Evolutionary conservation across 1,284 basidiomycete genomes (phyloP).

Genomic region (Somion occarium): DNA sequence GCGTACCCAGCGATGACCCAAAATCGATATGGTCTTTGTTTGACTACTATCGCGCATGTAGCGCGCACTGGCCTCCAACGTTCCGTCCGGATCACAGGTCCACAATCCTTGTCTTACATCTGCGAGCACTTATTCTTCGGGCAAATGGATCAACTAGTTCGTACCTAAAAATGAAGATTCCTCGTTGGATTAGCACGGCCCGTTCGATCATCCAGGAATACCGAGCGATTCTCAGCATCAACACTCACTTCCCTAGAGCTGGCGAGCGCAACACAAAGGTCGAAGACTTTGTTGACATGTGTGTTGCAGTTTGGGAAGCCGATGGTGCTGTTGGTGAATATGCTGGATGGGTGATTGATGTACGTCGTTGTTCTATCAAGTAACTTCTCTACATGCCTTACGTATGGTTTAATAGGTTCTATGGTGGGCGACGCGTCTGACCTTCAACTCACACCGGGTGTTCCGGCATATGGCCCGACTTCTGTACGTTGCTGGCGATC

Average conservation of each 20-base stretch:
- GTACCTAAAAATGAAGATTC: constrained; percentile 28
- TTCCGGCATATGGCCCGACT: constrained; percentile 80
- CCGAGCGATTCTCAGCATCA: constrained; percentile 56
- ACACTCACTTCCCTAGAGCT: constrained; percentile 79
- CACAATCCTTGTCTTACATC: constrained; percentile 61
- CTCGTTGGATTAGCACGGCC: constrained; percentile 61
- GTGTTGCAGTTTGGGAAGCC: constrained; percentile 79
- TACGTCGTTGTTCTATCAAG: constrained; percentile 31
- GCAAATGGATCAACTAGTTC: constrained; percentile 26
- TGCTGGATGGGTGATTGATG: constrained; percentile 71
- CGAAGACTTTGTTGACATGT: constrained; percentile 80
- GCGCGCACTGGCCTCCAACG: constrained; percentile 65
- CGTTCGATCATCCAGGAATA: constrained; percentile 67
- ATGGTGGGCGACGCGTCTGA: constrained; percentile 89
- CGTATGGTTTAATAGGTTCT: constrained; percentile 51
- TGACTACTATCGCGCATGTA: constrained; percentile 57
- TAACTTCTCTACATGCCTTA: background rate
- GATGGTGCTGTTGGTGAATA: constrained; percentile 55
- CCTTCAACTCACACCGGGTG: constrained; percentile 85
- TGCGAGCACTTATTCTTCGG: constrained; percentile 63
- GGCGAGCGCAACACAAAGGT: constrained; percentile 79
- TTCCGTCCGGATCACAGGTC: constrained; percentile 75
- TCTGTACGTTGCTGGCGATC: constrained; percentile 60
- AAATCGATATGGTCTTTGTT: constrained; percentile 53
- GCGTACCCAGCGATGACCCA: constrained; percentile 30